Conservation (phyloP, 1,284 basidiomycete genomes). For the Cutaneotrichosporon cutaneum region DNA sequence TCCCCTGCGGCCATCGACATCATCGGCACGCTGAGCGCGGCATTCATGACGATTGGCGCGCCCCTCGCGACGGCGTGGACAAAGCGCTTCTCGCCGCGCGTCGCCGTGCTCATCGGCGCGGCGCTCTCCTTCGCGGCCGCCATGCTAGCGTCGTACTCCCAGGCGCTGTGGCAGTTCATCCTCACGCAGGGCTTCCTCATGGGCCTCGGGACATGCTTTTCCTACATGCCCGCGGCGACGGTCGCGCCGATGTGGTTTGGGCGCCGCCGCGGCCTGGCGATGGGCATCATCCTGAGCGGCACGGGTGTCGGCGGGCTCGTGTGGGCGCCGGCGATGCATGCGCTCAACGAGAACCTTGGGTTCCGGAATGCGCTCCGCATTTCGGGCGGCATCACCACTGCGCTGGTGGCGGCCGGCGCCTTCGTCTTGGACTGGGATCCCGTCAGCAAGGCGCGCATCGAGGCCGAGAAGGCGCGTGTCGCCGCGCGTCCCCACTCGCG, state of each 20-base stretch:
- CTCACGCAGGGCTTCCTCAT: conserved; percentile 36
- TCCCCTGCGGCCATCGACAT: conserved; percentile 33
- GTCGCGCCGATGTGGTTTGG: conserved; percentile 38
- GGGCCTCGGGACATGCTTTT: conserved; percentile 34
- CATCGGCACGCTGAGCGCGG: conserved; percentile 35
- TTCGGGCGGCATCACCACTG: conserved; percentile 26
- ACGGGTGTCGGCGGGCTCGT: conserved; percentile 40
- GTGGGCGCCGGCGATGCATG: conserved; percentile 32
- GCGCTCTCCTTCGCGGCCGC: conserved; percentile 25
- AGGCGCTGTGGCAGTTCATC: conserved; percentile 37
- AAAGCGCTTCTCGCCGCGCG: conserved; percentile 27
- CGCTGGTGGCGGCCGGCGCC: conserved; percentile 17
- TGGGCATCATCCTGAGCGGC: conserved; percentile 39
- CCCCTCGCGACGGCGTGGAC: conserved; percentile 34
- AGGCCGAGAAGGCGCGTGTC: conserved; percentile 14
- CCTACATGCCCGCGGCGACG: conserved; percentile 38
- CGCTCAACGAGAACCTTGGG: conserved; percentile 30
- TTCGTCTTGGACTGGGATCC: conserved; percentile 36
- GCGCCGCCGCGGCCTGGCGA: conserved; percentile 31
- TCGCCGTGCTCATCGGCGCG: conserved; percentile 26
- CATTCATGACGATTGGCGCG: conserved; percentile 35
- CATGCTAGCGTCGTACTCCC: conserved; percentile 28
- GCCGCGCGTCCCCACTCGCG: not conserved
- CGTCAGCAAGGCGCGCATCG: conserved; percentile 23
- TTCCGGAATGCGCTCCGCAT: conserved; percentile 33